Conservation (phyloP, 2,329 filamentous ascomycete genomes). For the Thelonectria blattea region DNA sequence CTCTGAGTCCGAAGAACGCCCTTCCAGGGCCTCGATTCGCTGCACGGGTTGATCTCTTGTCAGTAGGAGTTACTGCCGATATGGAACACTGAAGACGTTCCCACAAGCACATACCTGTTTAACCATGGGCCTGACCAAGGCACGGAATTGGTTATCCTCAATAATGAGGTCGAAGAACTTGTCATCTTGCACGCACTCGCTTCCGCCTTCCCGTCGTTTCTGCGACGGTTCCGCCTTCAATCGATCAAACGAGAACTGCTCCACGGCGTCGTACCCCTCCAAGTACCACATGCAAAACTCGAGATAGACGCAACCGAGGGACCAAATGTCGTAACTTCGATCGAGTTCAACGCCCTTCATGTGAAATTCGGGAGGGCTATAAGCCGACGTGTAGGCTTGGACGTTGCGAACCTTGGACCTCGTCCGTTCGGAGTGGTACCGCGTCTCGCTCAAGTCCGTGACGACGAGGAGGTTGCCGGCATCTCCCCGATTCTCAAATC, state of each 20-base stretch:
- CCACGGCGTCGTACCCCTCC: background rate
- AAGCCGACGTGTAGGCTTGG: background rate
- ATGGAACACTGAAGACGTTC: too few relatives aligned
- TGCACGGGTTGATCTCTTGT: too few relatives aligned
- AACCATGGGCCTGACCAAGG: background rate
- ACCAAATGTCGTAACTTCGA: conserved; percentile 6
- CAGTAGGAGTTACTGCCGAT: too few relatives aligned
- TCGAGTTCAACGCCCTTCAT: background rate
- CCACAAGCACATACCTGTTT: background rate
- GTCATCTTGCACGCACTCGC: background rate
- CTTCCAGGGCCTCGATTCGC: too few relatives aligned
- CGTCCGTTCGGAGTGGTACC: background rate
- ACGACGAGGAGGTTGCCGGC: background rate
- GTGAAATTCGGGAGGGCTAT: background rate
- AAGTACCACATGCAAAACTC: conserved; percentile 7
- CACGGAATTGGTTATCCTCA: background rate
- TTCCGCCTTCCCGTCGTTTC: too few relatives aligned
- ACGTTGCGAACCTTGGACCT: background rate
- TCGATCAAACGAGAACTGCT: background rate
- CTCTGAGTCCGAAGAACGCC: too few relatives aligned
- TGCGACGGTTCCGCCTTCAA: background rate
- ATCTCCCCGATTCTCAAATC: background rate
- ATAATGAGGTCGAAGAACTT: background rate
- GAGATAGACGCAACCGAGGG: conserved; percentile 1
- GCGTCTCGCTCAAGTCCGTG: background rate